phyloP scores from a whole-genome alignment of 2,329 filamentous ascomycete species.

The Trichoderma atroviride region DNA sequence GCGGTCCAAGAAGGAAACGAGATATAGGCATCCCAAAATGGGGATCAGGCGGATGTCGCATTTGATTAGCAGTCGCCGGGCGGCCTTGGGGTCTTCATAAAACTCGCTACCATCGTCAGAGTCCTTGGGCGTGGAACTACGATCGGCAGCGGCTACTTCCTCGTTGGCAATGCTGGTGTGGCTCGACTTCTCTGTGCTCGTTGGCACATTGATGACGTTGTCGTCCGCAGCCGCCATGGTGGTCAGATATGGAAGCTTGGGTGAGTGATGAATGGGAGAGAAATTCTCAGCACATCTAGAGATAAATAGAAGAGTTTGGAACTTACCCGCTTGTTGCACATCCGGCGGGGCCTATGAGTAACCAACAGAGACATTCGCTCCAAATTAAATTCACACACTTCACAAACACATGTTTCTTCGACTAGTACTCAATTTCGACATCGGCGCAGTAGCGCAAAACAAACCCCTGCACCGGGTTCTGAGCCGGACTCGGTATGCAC shows the following conservation, averaged over 20 bases:
- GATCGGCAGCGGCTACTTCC: too few species aligned
- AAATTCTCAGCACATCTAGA: not conserved
- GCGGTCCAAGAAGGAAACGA: conserved; percentile 59
- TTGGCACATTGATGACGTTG: not conserved
- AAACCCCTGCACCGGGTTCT: too few species aligned
- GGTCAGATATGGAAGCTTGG: not conserved
- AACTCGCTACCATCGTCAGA: too few species aligned
- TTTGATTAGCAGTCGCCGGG: conserved; percentile 19
- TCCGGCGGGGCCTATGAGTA: not conserved
- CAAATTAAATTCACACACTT: too few species aligned
- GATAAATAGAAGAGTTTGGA: not conserved
- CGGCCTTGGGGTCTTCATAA: not conserved
- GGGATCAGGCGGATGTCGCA: conserved; percentile 38
- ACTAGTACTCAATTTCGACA: too few species aligned
- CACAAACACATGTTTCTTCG: too few species aligned
- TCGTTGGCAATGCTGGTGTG: too few species aligned
- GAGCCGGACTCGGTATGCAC: too few species aligned
- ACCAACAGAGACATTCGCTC: too few species aligned
- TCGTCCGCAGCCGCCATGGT: not conserved
- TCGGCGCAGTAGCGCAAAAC: too few species aligned
- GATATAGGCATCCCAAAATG: conserved; percentile 60
- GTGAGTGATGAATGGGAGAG: not conserved
- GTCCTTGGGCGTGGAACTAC: not conserved
- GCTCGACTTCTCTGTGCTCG: not conserved
- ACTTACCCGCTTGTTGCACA: not conserved